These are phyloP conservation scores for Crithidia mellificae DNA, from an alignment of 208 protist species.

Conservation along the genomic window DNA sequence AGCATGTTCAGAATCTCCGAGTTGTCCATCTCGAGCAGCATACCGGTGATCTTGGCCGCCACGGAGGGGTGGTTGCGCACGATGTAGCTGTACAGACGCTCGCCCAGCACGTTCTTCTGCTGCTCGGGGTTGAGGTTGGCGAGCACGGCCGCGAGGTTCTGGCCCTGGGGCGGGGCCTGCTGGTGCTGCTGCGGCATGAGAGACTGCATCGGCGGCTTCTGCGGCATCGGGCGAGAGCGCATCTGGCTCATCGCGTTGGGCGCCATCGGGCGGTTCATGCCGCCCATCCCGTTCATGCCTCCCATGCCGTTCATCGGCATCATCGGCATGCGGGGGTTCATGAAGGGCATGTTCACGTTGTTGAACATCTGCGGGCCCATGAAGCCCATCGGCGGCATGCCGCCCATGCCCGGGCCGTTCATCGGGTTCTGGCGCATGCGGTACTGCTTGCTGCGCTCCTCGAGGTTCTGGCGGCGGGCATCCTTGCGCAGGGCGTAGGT, in stretches of 20 bases:
- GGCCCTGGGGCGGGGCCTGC: conserved; percentile 10
- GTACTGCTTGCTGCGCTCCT: conserved; percentile 62
- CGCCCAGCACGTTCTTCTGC: conserved; percentile 78
- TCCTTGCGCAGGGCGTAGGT: conserved; percentile 94
- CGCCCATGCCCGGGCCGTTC: conserved; percentile 51
- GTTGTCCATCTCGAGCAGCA: conserved; percentile 79
- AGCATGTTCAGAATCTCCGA: conserved; percentile 73
- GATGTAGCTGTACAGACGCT: conserved; percentile 66
- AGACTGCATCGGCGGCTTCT: conserved; percentile 29
- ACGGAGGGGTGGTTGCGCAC: conserved; percentile 43
- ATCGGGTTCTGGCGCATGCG: conserved; percentile 50
- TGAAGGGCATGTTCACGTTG: conserved; percentile 26
- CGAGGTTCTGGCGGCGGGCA: conserved; percentile 80
- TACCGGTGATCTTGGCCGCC: conserved; percentile 77
- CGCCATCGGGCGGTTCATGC: conserved; percentile 42
- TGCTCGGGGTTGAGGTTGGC: conserved; percentile 59
- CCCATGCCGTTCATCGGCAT: conserved; percentile 20
- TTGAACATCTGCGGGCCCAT: conserved; percentile 39
- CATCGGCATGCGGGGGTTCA: conserved; percentile 50
- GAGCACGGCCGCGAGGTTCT: conserved; percentile 37
- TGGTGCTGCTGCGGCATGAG: conserved; percentile 32
- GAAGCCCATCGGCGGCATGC: conserved; percentile 45
- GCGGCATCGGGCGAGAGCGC: conserved; percentile 34
- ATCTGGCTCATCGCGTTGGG: conserved; percentile 78
- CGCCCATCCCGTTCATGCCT: conserved; percentile 33